Evolutionary conservation across 2,329 filamentous ascomycete genomes (phyloP).

Genomic region (Fusarium camptoceras): DNA sequence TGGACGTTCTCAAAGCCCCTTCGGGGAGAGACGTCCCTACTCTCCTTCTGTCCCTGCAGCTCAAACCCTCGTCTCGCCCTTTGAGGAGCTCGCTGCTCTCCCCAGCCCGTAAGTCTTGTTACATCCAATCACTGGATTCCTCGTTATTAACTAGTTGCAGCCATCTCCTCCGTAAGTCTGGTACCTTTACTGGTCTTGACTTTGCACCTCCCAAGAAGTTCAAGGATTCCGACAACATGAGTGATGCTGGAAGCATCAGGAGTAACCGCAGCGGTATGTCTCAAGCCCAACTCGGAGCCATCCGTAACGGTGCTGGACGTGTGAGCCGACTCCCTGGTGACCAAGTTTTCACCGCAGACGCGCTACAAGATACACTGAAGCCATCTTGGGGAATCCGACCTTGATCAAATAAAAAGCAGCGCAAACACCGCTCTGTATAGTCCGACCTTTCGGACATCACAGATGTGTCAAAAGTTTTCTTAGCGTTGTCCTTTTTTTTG

Average conservation of each 20-base stretch:
- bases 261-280: conserved; percentile 81
- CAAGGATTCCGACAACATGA: conserved; percentile 70
- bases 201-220: conserved; percentile 84
- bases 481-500: conserved; percentile 40
- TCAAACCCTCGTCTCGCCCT: conserved; percentile 83
- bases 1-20: conserved; percentile 74
- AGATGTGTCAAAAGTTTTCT: conserved; percentile 19
- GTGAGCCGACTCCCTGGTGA: conserved; percentile 86
- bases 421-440: conserved; percentile 9
- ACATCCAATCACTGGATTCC: background rate
- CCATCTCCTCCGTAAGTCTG: conserved; percentile 79
- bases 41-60: conserved; percentile 77
- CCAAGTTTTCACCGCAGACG: conserved; percentile 80
- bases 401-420: conserved; percentile 45
- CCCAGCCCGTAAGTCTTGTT: conserved; percentile 85
- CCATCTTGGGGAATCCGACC: conserved; percentile 68
- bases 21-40: conserved; percentile 77
- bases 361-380: conserved; percentile 71
- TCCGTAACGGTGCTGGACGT: conserved; percentile 86
- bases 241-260: conserved; percentile 73
- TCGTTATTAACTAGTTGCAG: conserved; percentile 55
- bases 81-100: conserved; percentile 85
- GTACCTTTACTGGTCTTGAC: conserved; percentile 82
- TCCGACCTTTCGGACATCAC: conserved; percentile 7
- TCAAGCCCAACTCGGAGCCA: conserved; percentile 73